Percentiles rank a stretch among this genome's conserved stretches.
phyloP scores from a whole-genome alignment of 768 basidiomycete genomes.

The Panaeolus papilionaceus region DNA sequence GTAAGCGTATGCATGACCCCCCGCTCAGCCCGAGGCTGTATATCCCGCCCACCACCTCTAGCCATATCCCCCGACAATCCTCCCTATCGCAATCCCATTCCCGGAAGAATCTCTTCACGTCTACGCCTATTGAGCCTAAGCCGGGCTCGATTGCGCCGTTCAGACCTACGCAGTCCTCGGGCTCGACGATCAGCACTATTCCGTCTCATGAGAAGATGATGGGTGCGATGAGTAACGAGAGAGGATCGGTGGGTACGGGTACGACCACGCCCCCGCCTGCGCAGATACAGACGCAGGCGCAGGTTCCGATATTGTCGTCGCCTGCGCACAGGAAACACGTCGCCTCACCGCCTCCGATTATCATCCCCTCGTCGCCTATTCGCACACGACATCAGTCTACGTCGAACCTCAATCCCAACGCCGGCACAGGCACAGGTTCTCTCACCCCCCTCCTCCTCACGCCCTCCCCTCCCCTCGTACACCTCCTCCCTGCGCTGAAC shows the following conservation, averaged over 20 bases:
- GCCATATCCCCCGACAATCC: not conserved
- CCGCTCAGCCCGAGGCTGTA: not conserved
- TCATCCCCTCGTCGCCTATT: not conserved
- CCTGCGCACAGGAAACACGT: not conserved
- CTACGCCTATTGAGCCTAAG: not conserved
- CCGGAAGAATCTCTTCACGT: not conserved
- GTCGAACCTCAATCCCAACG: not conserved
- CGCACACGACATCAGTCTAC: not conserved
- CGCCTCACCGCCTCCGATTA: not conserved
- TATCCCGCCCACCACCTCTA: not conserved
- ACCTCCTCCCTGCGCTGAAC: not conserved
- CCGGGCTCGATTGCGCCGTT: not conserved
- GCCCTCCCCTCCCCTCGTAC: not conserved
- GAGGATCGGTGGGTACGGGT: not conserved
- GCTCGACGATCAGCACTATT: slow-evolving; percentile 7
- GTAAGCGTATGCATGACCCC: not conserved
- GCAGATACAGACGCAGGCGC: too few species aligned
- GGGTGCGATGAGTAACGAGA: not conserved
- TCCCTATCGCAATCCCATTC: not conserved
- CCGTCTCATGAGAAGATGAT: not conserved
- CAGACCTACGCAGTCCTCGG: not conserved
- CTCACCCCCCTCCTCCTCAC: not conserved
- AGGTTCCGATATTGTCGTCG: too few species aligned
- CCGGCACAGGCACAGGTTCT: not conserved
- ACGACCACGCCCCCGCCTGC: not conserved